Evolutionary conservation across 1,139 yeast genomes (phyloP).

Genomic region (Sugiyamaella sp.): DNA sequence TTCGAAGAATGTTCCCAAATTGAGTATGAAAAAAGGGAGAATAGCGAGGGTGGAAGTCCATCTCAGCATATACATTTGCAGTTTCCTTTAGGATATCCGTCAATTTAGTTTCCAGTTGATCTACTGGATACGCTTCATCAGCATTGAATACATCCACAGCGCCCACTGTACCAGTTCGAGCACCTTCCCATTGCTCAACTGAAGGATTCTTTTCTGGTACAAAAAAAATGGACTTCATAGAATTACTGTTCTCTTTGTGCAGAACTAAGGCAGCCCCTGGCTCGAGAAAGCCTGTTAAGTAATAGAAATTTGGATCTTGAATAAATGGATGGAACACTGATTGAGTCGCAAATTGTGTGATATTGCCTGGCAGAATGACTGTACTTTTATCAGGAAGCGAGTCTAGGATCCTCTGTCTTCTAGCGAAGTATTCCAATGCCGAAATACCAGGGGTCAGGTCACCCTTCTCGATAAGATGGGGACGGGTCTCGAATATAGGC

Average conservation of each 20-base stretch:
- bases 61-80: conserved; percentile 39
- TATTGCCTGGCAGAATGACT: conserved; percentile 74
- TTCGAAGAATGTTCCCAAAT: conserved; percentile 20
- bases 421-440: conserved; percentile 75
- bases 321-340: conserved; percentile 90
- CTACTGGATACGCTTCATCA: conserved; percentile 64
- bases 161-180: conserved; percentile 82
- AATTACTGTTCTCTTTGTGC: conserved; percentile 56
- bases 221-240: conserved; percentile 59
- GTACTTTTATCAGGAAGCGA: conserved; percentile 65
- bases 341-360: conserved; percentile 78
- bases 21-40: conserved; percentile 22
- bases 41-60: conserved; percentile 29
- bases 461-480: conserved; percentile 71
- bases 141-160: conserved; percentile 86
- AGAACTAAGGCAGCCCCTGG: conserved; percentile 80
- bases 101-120: conserved; percentile 35
- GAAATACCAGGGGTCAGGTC: conserved; percentile 87
- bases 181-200: conserved; percentile 94
- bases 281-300: conserved; percentile 91
- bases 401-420: conserved; percentile 62
- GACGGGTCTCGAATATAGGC: conserved; percentile 83
- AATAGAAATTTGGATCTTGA: conserved; percentile 85
- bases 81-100: conserved; percentile 28
- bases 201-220: conserved; percentile 82